A percentile compares a stretch with the other conserved stretches of the same genome.
These are phyloP conservation scores for Evansstolkia leycettana DNA, from an alignment of 495 filamentous ascomycete species.

Conservation along the genomic window DNA sequence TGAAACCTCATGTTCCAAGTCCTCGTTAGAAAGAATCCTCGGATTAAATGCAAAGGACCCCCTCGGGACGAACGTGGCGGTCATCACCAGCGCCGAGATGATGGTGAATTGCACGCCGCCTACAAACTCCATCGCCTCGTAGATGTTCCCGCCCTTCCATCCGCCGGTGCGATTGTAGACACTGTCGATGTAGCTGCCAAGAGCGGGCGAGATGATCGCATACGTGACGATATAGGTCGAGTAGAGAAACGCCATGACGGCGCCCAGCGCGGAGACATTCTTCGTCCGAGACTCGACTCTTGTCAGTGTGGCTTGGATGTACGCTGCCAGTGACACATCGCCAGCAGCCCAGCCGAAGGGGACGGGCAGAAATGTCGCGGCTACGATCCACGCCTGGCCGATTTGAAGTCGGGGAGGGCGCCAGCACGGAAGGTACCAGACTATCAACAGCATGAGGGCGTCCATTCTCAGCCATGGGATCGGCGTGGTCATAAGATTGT, in stretches of 20 bases:
- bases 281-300: constrained; percentile 19
- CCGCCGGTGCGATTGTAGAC: constrained; percentile 17
- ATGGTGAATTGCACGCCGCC: constrained; percentile 30
- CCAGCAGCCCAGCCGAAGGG: constrained; percentile 36
- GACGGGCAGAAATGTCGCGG: constrained; percentile 29
- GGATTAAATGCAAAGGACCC: constrained; percentile 23
- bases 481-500: constrained; percentile 25
- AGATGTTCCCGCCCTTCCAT: constrained; percentile 5
- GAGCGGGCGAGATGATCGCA: constrained; percentile 24
- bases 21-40: constrained; percentile 20
- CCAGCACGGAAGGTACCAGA: constrained; percentile 22
- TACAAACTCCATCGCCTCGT: constrained; percentile 15
- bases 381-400: constrained; percentile 26
- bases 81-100: constrained; percentile 17
- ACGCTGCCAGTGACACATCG: constrained; percentile 31
- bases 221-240: constrained; percentile 32
- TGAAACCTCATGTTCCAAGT: constrained; percentile 7
- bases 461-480: constrained; percentile 33
- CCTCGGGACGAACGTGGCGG: constrained; percentile 24
- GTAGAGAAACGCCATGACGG: constrained; percentile 36
- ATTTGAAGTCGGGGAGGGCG: constrained; percentile 10
- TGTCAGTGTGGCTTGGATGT: constrained; percentile 30
- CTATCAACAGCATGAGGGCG: constrained; percentile 15
- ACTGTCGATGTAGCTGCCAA: constrained; percentile 27
- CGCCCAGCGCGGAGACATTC: constrained; percentile 31